Evolutionary conservation across 495 filamentous ascomycete species (phyloP).

Genomic region (Echria macrotheca): DNA sequence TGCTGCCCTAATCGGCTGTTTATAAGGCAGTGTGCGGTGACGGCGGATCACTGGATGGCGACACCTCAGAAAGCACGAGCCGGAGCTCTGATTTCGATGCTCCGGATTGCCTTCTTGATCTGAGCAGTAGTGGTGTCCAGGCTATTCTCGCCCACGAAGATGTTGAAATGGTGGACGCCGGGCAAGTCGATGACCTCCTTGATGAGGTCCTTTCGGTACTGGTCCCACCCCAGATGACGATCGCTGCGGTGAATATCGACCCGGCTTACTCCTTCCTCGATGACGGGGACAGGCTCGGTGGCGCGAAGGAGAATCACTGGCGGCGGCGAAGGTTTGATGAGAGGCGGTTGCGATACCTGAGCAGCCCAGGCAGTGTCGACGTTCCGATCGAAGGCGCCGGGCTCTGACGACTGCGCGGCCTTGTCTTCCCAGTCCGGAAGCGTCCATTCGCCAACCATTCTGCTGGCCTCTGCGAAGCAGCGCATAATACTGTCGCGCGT

Average conservation of each 20-base stretch:
- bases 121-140: slow-evolving; percentile 25
- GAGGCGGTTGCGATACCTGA: not conserved
- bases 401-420: not conserved
- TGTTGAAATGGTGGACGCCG: slow-evolving; percentile 37
- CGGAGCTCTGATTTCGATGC: slow-evolving; percentile 18
- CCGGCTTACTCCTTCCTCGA: slow-evolving; percentile 19
- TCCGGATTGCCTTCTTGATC: slow-evolving; percentile 30
- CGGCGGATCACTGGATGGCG: not conserved
- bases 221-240: slow-evolving; percentile 35
- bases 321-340: no score
- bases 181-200: slow-evolving; percentile 32
- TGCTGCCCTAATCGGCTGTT: no score
- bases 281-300: slow-evolving; percentile 24
- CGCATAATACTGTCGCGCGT: slow-evolving; percentile 30
- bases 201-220: slow-evolving; percentile 31
- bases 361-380: not conserved
- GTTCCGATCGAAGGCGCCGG: not conserved
- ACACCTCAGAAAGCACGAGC: not conserved
- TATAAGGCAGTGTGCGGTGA: no score
- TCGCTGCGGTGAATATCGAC: slow-evolving; percentile 33
- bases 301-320: slow-evolving; percentile 36
- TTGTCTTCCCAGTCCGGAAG: slow-evolving; percentile 29
- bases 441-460: slow-evolving; percentile 33
- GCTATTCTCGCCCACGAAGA: slow-evolving; percentile 27
- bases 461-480: slow-evolving; percentile 32